Percentiles rank a stretch among this genome's conserved stretches.
phyloP scores from a whole-genome alignment of 2,329 filamentous ascomycete species.

The Pseudonectria buxi region DNA sequence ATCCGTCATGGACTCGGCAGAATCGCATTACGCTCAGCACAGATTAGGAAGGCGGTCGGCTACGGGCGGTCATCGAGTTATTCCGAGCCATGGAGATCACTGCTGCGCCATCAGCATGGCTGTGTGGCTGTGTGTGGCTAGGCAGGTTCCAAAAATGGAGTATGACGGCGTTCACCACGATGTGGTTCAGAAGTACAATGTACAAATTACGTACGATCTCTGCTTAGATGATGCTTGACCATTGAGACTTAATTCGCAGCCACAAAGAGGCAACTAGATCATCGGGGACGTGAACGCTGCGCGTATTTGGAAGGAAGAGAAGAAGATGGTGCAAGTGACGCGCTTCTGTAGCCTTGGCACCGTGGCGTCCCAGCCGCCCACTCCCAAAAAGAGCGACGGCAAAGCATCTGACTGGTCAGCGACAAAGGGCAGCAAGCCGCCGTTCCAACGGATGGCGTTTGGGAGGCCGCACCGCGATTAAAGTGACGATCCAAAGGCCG shows the following conservation, averaged over 20 bases:
- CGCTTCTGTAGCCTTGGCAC: neutral
- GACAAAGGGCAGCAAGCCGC: constrained; percentile 1
- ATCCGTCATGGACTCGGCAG: constrained; percentile 26
- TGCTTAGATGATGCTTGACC: too few species aligned
- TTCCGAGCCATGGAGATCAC: constrained; percentile 4
- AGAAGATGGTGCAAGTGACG: too few species aligned
- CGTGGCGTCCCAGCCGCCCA: constrained; percentile 12
- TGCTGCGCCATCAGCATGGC: too few species aligned
- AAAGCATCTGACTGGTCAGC: constrained; percentile 16
- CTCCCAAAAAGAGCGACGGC: constrained; percentile 11
- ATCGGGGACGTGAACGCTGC: too few species aligned
- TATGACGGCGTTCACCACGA: too few species aligned
- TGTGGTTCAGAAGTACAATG: too few species aligned
- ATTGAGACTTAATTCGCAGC: too few species aligned
- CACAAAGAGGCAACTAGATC: too few species aligned
- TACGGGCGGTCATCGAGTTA: constrained; percentile 5
- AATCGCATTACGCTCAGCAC: constrained; percentile 8
- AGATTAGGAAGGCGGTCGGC: constrained; percentile 18
- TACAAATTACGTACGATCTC: too few species aligned
- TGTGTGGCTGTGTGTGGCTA: too few species aligned
- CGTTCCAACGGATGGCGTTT: constrained; percentile 13
- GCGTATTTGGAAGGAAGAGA: neutral
- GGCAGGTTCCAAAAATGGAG: too few species aligned
- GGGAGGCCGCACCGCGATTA: neutral
- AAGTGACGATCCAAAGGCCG: too few species aligned